Conservation (phyloP, 2,329 filamentous ascomycete genomes). For the Falciphora oryzae region DNA sequence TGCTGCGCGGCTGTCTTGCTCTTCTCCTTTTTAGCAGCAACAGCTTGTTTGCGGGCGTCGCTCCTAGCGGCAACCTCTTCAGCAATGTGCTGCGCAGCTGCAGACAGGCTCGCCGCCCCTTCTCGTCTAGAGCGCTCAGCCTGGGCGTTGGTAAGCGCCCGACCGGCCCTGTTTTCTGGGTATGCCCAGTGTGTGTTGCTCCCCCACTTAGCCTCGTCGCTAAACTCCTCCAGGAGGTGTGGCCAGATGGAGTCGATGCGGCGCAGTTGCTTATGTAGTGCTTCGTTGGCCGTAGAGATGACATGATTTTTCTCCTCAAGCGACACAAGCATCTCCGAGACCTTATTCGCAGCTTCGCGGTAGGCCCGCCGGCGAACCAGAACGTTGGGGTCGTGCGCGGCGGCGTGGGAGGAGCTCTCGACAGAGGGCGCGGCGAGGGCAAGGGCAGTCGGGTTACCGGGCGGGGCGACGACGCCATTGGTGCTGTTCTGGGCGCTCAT, state of each 20-base stretch:
- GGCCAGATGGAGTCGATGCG: conserved; percentile 85
- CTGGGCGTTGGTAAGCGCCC: conserved; percentile 50
- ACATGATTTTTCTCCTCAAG: conserved; percentile 98
- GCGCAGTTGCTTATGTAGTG: conserved; percentile 74
- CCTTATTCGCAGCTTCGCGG: conserved; percentile 68
- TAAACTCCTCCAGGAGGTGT: conserved; percentile 82
- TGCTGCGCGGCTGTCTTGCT: conserved; percentile 40
- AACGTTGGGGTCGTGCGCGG: conserved; percentile 50
- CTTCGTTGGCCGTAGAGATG: conserved; percentile 85
- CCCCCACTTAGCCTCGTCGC: conserved; percentile 88
- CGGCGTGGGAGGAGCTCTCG: conserved; percentile 23
- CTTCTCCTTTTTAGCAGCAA: conserved; percentile 65
- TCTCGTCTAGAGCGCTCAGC: conserved; percentile 74
- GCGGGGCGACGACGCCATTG: conserved; percentile 20
- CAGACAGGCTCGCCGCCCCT: conserved; percentile 70
- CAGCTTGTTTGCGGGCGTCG: conserved; percentile 76
- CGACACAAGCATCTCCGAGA: conserved; percentile 80
- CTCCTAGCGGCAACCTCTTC: conserved; percentile 80
- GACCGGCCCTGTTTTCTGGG: conserved; percentile 68
- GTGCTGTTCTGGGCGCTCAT: conserved; percentile 47
- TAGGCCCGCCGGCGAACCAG: conserved; percentile 68
- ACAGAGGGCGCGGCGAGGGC: conserved; percentile 5
- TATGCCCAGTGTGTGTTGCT: conserved; percentile 95
- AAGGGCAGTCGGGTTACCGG: not conserved
- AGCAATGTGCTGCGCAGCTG: conserved; percentile 69